Evolutionary conservation across 768 basidiomycete genomes (phyloP), one percentile per base, ranked within the genome.

Genomic region (Hericium alpestre): DNA sequence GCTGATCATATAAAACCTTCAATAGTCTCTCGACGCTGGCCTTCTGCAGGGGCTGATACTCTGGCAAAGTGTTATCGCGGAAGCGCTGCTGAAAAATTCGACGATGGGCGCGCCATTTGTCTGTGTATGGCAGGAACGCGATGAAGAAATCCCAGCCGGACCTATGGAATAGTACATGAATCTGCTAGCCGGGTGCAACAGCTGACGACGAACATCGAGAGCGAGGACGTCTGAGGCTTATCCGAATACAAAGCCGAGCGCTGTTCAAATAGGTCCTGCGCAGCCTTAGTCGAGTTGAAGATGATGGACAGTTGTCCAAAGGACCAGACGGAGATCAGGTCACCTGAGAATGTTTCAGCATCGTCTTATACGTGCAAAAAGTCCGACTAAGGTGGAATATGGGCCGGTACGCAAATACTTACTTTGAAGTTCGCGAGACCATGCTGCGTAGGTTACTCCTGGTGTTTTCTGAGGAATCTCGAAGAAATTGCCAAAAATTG

Each of bases 191-290:
- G 2, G 43, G 8, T n/a, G 7, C n/a, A n/a, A 18, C 16, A 20
- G 15, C 43, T 46, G n/a, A 46, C 43, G 11, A n/a, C n/a, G 16
- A 10, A n/a, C n/a, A 46, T 46, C 43, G 43, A 18, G n/a, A 46
- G 16, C 9, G 20, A 46, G 13, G n/a, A 10, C 20, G 32, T 32
- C 9, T 32, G 13, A 40, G 57, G 61, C 41, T 65, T 53, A 49
- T 69, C 66, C 2, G 67, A 67, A 58, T 69, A 68, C 12, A 66
- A 62, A 12, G 56, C 38, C 3, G 61, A 62, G 8, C 66, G 59
- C 51, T 65, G 65, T 20, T 68, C 63, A 23, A 70, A 58, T 7
- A 70, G 57, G 1, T 65, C 69, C 10, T 54, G 58, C 1, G 64
- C 67, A 15, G 54, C 60, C 16, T 63, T 55, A 4, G 49, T 22